Base-by-base conservation (phyloP, 1,284 basidiomycete genomes). In the Laetiporus sulphureus region DNA sequence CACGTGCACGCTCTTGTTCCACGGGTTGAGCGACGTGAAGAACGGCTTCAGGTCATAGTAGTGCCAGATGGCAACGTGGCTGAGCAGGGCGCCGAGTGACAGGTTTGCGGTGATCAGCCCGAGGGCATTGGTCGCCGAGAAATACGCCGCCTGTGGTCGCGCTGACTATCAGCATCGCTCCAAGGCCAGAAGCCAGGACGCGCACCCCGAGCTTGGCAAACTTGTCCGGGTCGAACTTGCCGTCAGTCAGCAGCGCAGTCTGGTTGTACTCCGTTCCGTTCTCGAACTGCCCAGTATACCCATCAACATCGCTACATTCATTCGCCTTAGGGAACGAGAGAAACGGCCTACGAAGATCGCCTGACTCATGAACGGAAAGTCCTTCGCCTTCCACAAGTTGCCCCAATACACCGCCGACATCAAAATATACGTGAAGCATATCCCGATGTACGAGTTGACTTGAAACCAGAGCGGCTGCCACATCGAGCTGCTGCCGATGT, bases 291-390 rank as follows among this genome's bases (percentile, higher is more conserved):
- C 8, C 13, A 7, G 25, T 13, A 27, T 27, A 25, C 24, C 10
- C 29, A 5, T 27, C 15, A 12, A 29, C n/a, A 29, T 29, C 8
- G 8, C 27, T 10, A 18, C 19, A 13, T 12, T 8, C 5, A 11
- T 21, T n/a, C 7, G 27, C 29, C 5, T 16, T 10, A 8, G 7
- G 23, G 33, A 12, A 16, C 16, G 24, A n/a, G 13, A 36, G 13
- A 19, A n/a, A 12, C 19, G 4, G 32, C 41, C 16, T 22, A 42
- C 61, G 54, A 67, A 71, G 22, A 70, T 57, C 7, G 59, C 56
- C 48, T 69, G 69, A 11, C 63, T 64, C 44, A 71, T 63, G 61
- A 67, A 71, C 4, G 68, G 68, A 60, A 68, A 68, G 38, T 57
- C 55, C 48, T 61, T 51, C 12, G 57, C 59, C 30, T 61, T 52